Conservation (phyloP, 2,329 filamentous ascomycete genomes). For the Fusarium nurragi region DNA sequence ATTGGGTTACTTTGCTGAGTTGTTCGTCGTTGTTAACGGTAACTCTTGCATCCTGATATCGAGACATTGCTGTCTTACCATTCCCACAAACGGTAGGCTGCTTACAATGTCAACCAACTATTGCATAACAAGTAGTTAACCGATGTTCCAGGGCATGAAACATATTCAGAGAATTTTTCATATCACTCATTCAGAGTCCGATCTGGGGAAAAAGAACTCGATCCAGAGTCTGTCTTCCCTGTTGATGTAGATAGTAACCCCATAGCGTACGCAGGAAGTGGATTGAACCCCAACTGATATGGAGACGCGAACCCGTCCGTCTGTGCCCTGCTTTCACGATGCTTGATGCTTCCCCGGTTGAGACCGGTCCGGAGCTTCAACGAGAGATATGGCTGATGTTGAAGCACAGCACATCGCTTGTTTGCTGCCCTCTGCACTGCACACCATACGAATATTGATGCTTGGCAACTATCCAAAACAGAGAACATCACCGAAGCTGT, state of each 20-base stretch:
- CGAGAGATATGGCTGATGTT: constrained; percentile 15
- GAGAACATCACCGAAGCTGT: background rate
- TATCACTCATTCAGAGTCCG: constrained; percentile 12
- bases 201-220: constrained; percentile 22
- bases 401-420: constrained; percentile 17
- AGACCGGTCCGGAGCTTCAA: constrained; percentile 26
- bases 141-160: constrained; percentile 14
- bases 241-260: constrained; percentile 2
- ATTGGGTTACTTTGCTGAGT: constrained; percentile 38
- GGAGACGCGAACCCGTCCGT: constrained; percentile 16
- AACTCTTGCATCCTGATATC: constrained; percentile 9
- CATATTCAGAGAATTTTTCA: constrained; percentile 9
- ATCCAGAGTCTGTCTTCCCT: constrained; percentile 30
- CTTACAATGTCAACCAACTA: background rate
- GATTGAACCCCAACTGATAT: constrained; percentile 14
- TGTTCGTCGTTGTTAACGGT: constrained; percentile 9
- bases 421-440: background rate
- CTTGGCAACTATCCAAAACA: constrained; percentile 6
- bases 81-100: constrained; percentile 7
- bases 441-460: constrained; percentile 13
- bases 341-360: constrained; percentile 9
- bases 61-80: constrained; percentile 14
- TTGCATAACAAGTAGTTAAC: constrained; percentile 1
- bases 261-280: constrained; percentile 25
- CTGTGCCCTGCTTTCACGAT: constrained; percentile 23